Percentiles rank a stretch among this genome's conserved stretches.
These are phyloP conservation scores for Lagerstroemia speciosa DNA, from an alignment of 345 rosid species.

Conservation along the genomic window DNA sequence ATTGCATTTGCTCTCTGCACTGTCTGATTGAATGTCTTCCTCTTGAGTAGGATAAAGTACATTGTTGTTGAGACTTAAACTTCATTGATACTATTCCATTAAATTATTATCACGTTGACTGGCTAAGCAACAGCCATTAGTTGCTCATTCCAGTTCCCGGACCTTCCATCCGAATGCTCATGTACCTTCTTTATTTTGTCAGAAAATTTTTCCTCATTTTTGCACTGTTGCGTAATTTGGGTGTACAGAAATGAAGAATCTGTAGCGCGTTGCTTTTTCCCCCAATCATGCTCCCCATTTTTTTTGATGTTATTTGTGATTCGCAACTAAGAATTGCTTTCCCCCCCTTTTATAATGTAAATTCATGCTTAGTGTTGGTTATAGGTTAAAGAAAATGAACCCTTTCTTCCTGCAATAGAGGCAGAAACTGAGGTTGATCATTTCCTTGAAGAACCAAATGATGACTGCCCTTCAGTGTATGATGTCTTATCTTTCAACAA, in stretches of 20 bases:
- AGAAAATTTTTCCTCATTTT: neutral
- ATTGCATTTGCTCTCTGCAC: neutral
- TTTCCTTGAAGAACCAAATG: slow-evolving; percentile 37
- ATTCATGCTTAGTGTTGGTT: neutral
- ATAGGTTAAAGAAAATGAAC: slow-evolving; percentile 40
- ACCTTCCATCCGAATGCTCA: neutral
- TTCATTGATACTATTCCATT: too few species aligned
- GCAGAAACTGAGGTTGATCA: slow-evolving; percentile 36
- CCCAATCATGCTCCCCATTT: too few species aligned
- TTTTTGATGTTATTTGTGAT: neutral
- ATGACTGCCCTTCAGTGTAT: slow-evolving; percentile 40
- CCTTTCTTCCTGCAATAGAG: slow-evolving; percentile 27
- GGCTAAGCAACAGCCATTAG: too few species aligned
- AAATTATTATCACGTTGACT: too few species aligned
- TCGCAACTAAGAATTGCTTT: too few species aligned
- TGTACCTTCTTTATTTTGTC: neutral
- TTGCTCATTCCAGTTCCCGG: neutral
- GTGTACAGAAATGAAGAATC: neutral
- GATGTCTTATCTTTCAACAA: slow-evolving; percentile 38
- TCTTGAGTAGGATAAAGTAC: neutral
- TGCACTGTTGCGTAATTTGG: neutral
- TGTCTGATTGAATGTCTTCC: neutral
- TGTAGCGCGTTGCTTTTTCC: neutral
- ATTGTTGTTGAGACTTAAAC: neutral
- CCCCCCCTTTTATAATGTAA: neutral